phyloP scores from a whole-genome alignment of 108 stramenopile genomes.

The Cyclotella choctawhatcheeana region DNA sequence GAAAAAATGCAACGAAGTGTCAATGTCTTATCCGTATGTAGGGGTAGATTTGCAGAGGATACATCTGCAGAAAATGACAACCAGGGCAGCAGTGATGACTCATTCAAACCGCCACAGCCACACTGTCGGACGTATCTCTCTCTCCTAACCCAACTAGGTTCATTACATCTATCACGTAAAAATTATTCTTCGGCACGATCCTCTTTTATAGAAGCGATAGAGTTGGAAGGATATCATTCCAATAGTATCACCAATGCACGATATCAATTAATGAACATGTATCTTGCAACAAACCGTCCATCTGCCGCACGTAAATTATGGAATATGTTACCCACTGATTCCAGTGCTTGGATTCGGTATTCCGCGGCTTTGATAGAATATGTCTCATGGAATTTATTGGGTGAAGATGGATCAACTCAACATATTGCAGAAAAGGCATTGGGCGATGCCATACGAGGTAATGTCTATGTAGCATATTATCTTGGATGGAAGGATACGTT shows the following conservation, averaged over 20 bases:
- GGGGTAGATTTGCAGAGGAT: slow-evolving; percentile 61
- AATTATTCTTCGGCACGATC: slow-evolving; percentile 72
- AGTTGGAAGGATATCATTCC: slow-evolving; percentile 58
- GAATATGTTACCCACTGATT: slow-evolving; percentile 49
- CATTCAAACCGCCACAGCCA: slow-evolving; percentile 59
- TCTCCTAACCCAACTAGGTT: slow-evolving; percentile 81
- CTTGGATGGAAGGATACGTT: slow-evolving; percentile 79
- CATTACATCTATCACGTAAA: slow-evolving; percentile 63
- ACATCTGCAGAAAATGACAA: neutral
- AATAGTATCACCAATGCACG: slow-evolving; percentile 73
- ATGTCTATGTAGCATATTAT: slow-evolving; percentile 77
- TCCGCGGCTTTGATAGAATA: slow-evolving; percentile 80
- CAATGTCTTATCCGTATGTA: slow-evolving; percentile 68
- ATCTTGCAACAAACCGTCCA: slow-evolving; percentile 73
- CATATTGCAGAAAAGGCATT: slow-evolving; percentile 47
- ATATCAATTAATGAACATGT: slow-evolving; percentile 77
- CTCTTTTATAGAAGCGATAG: slow-evolving; percentile 72
- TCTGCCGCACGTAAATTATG: slow-evolving; percentile 67
- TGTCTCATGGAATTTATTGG: slow-evolving; percentile 66
- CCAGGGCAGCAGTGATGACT: slow-evolving; percentile 6
- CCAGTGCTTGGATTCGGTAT: slow-evolving; percentile 84
- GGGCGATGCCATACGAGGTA: slow-evolving; percentile 64
- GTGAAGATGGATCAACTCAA: slow-evolving; percentile 62
- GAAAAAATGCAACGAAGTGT: slow-evolving; percentile 56
- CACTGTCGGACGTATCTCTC: slow-evolving; percentile 70